Conservation (phyloP, 176 grass and related monocot genomes). For the Elaeis guineensis region DNA sequence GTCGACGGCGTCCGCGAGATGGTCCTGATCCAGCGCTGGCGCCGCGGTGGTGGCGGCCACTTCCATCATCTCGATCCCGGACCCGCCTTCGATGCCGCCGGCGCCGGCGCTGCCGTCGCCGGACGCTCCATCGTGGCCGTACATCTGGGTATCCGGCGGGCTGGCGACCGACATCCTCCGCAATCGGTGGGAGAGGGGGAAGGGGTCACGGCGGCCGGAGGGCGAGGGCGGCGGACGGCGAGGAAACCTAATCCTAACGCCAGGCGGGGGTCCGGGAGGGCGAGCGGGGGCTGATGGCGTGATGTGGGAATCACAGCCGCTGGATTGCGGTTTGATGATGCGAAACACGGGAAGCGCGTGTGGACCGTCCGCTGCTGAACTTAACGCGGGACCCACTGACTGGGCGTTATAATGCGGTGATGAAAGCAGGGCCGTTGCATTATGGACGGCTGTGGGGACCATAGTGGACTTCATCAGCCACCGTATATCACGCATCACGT, state of each 20-base stretch:
- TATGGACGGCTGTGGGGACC: too few relatives aligned
- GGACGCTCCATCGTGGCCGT: conserved; percentile 22
- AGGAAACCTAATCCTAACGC: conserved; percentile 27
- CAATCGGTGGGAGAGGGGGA: conserved; percentile 11
- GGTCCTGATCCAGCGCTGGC: conserved; percentile 21
- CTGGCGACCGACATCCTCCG: conserved; percentile 38
- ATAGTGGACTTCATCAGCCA: too few relatives aligned
- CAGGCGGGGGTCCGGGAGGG: conserved; percentile 30
- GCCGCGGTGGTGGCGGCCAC: conserved; percentile 13
- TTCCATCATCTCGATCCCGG: conserved; percentile 16
- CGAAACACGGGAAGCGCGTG: conserved; percentile 6
- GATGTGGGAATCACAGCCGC: conserved; percentile 11
- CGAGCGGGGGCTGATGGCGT: not conserved
- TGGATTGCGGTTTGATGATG: not conserved
- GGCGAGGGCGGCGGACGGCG: not conserved
- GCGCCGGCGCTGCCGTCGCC: not conserved
- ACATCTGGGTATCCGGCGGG: not conserved
- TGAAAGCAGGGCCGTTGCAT: too few relatives aligned
- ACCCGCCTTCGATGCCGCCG: not conserved
- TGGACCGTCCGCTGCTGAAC: not conserved
- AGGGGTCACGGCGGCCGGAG: not conserved
- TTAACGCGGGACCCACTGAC: too few relatives aligned
- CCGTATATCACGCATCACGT: too few relatives aligned
- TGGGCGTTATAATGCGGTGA: too few relatives aligned
- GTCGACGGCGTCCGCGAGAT: conserved; percentile 28